phyloP scores from a whole-genome alignment of 257 asterid species.

The Perilla frutescens region DNA sequence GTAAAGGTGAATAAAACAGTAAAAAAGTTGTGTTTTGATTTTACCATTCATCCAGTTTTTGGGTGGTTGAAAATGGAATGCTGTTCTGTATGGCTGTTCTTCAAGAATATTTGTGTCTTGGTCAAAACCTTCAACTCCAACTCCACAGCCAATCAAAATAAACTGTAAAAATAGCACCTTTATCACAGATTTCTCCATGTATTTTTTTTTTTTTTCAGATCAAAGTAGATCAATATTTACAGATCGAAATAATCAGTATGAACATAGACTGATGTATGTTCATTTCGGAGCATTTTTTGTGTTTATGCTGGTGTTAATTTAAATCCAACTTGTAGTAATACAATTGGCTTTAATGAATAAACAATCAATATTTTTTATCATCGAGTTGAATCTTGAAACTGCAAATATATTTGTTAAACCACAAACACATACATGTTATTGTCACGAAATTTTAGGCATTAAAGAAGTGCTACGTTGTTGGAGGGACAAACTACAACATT shows the following conservation, averaged over 20 bases:
- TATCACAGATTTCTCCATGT: constrained; percentile 31
- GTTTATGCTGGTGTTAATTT: background rate
- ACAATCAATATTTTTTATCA: background rate
- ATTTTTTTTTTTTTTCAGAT: background rate
- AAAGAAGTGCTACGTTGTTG: background rate
- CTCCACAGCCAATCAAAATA: constrained; percentile 32
- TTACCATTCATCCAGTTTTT: constrained; percentile 69
- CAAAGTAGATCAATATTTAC: background rate
- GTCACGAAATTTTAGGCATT: background rate
- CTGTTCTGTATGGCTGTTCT: constrained; percentile 50
- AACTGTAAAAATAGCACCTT: constrained; percentile 25
- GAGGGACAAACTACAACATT: background rate
- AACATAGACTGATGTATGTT: background rate
- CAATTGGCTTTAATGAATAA: constrained; percentile 6
- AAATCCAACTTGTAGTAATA: constrained; percentile 15
- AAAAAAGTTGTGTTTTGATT: background rate
- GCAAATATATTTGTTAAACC: constrained; percentile 15
- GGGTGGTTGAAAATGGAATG: constrained; percentile 57
- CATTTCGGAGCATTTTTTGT: background rate
- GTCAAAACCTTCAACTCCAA: constrained; percentile 30
- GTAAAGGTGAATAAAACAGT: background rate
- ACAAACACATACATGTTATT: background rate
- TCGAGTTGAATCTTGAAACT: constrained; percentile 19
- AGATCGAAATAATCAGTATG: background rate
- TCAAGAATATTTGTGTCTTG: constrained; percentile 22